A percentile compares a stretch with the other conserved stretches of the same genome.
phyloP scores from a whole-genome alignment of 2,329 filamentous ascomycete species.

The Fusarium verrucosum region DNA sequence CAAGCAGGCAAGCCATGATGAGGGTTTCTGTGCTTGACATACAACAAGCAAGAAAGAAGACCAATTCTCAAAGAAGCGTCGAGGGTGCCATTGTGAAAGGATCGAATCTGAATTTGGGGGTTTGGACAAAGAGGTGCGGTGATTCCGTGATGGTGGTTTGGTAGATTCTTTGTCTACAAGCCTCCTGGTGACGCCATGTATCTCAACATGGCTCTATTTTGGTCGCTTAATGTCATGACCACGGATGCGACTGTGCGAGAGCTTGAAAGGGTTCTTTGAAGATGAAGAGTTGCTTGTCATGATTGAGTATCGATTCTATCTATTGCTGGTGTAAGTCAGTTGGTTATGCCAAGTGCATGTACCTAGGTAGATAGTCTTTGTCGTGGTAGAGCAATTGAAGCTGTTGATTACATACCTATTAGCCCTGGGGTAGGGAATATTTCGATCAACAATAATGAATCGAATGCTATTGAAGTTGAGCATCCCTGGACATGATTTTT shows the following conservation, averaged over 20 bases:
- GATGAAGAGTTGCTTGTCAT: constrained; percentile 5
- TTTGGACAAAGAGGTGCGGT: constrained; percentile 22
- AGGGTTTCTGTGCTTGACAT: neutral
- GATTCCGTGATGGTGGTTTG: constrained; percentile 15
- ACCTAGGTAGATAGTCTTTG: constrained; percentile 18
- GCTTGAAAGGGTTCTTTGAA: constrained; percentile 26
- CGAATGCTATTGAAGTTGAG: constrained; percentile 3
- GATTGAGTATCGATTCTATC: constrained; percentile 16
- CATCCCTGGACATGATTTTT: neutral
- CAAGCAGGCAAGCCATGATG: neutral
- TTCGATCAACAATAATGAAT: constrained; percentile 21
- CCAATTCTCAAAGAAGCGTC: constrained; percentile 2
- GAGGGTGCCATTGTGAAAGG: constrained; percentile 22
- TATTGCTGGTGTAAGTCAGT: constrained; percentile 32
- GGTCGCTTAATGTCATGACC: constrained; percentile 1
- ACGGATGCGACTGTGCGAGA: neutral
- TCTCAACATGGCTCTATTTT: constrained; percentile 13
- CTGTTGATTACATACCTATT: neutral
- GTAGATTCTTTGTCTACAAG: constrained; percentile 32
- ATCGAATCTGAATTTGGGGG: constrained; percentile 15
- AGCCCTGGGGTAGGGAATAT: neutral
- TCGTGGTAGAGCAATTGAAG: constrained; percentile 4
- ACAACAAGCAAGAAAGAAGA: constrained; percentile 4
- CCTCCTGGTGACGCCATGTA: neutral
- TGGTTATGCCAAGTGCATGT: too few species aligned